Evolutionary conservation across 1,284 basidiomycete species (phyloP).

Genomic region (Lentinula novae-zelandiae): DNA sequence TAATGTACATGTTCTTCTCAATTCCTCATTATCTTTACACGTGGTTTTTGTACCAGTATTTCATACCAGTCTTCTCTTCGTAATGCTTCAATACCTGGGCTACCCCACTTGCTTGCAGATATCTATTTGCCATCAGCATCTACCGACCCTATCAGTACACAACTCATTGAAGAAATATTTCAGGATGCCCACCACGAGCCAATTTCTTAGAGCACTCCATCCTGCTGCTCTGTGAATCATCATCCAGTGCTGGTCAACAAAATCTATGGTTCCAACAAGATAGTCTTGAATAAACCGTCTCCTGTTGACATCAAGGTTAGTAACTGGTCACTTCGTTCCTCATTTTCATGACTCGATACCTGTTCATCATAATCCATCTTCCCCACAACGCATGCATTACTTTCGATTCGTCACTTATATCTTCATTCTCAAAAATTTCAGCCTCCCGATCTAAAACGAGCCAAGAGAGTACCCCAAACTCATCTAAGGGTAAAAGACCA

Average conservation of each 20-base stretch:
- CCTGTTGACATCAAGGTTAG: constrained; percentile 25
- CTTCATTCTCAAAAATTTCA: constrained; percentile 64
- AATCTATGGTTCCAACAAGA: constrained; percentile 43
- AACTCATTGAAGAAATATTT: neutral
- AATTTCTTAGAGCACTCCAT: constrained; percentile 57
- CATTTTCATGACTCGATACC: constrained; percentile 32
- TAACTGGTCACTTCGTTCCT: neutral
- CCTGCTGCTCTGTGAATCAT: constrained; percentile 68
- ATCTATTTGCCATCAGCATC: constrained; percentile 45
- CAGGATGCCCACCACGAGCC: constrained; percentile 46
- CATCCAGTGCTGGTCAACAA: constrained; percentile 57
- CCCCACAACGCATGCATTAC: constrained; percentile 73
- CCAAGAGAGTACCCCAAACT: constrained; percentile 64
- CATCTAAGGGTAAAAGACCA: constrained; percentile 50
- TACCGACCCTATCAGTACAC: constrained; percentile 19
- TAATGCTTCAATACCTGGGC: constrained; percentile 42
- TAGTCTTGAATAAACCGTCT: constrained; percentile 53
- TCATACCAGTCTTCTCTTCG: constrained; percentile 39
- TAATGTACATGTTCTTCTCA: too few relatives aligned
- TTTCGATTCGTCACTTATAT: constrained; percentile 68
- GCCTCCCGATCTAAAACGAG: constrained; percentile 65
- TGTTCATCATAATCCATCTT: constrained; percentile 64
- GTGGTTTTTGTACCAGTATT: constrained; percentile 24
- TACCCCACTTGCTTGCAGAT: constrained; percentile 41
- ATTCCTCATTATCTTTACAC: neutral